Conservation (phyloP, 768 basidiomycete species). For the Solioccasus polychromus region DNA sequence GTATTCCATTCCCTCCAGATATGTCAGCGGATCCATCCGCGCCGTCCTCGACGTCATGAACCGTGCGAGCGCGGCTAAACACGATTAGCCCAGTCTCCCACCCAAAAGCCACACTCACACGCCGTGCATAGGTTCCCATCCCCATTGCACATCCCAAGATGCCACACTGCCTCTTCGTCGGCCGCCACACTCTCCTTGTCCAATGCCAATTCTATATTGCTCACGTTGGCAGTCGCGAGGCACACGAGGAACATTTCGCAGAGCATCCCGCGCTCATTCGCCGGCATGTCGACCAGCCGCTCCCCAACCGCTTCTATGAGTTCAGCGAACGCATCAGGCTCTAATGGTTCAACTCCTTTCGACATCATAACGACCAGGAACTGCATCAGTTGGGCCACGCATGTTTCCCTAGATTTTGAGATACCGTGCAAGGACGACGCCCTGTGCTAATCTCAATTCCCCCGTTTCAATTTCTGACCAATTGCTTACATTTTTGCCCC, state of each 20-base stretch:
- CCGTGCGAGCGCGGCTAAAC: conserved; percentile 45
- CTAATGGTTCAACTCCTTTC: conserved; percentile 12
- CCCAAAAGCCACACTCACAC: conserved; percentile 36
- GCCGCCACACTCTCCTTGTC: conserved; percentile 5
- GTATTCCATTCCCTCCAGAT: conserved; percentile 44
- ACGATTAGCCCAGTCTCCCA: not conserved
- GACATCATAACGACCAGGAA: conserved; percentile 22
- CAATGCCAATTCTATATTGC: conserved; percentile 8
- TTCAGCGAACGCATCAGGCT: conserved; percentile 2
- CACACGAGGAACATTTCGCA: conserved; percentile 37
- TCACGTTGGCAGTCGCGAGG: conserved; percentile 26
- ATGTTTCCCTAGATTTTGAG: conserved; percentile 2
- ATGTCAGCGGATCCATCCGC: conserved; percentile 35
- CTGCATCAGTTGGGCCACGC: conserved; percentile 22
- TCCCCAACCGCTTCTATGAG: conserved; percentile 16
- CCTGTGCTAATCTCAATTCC: conserved; percentile 10
- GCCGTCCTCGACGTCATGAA: conserved; percentile 35
- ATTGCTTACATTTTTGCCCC: conserved; percentile 18
- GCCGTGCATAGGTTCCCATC: conserved; percentile 36
- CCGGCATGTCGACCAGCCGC: conserved; percentile 11
- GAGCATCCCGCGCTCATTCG: conserved; percentile 18
- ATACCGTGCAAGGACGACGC: conserved; percentile 7
- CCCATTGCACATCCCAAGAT: conserved; percentile 27
- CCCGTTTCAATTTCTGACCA: not conserved
- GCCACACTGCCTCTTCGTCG: conserved; percentile 39